Conservation (phyloP, 2,329 filamentous ascomycete genomes). For the Penicillium freii region DNA sequence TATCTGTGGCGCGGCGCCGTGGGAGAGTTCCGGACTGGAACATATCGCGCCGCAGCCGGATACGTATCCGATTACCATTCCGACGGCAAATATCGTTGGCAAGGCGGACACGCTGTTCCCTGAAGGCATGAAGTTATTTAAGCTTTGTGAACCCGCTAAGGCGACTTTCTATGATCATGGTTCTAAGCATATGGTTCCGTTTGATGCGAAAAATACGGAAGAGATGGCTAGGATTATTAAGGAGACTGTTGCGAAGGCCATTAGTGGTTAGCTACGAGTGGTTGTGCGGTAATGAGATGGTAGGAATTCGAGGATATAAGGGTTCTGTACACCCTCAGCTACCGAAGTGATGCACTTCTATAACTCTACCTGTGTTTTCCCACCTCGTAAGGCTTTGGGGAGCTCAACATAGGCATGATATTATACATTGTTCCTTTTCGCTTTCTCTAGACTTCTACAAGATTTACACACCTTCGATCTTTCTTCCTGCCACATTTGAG, state of each 20-base stretch:
- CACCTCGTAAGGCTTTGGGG: not conserved
- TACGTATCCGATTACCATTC: constrained; percentile 31
- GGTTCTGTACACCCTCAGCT: not conserved
- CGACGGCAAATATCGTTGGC: constrained; percentile 42
- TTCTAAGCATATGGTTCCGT: constrained; percentile 34
- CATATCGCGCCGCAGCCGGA: constrained; percentile 11
- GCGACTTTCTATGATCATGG: constrained; percentile 39
- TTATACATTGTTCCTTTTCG: too few species aligned
- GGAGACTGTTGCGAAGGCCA: constrained; percentile 25
- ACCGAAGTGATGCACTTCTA: not conserved
- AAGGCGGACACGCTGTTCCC: constrained; percentile 35
- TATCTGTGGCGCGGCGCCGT: constrained; percentile 30
- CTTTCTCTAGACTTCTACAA: too few species aligned
- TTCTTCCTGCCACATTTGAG: too few species aligned
- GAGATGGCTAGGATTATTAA: constrained; percentile 29
- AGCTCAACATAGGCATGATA: too few species aligned
- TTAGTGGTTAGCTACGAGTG: constrained; percentile 2
- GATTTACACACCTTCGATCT: too few species aligned
- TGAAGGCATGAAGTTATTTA: constrained; percentile 30
- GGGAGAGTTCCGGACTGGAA: constrained; percentile 24
- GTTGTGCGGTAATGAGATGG: not conserved
- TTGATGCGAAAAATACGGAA: constrained; percentile 31
- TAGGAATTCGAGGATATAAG: not conserved
- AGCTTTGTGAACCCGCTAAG: constrained; percentile 34
- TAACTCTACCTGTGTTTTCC: not conserved